These are phyloP conservation scores for Haberlea rhodopensis DNA, from an alignment of 257 asterid species.

Conservation along the genomic window DNA sequence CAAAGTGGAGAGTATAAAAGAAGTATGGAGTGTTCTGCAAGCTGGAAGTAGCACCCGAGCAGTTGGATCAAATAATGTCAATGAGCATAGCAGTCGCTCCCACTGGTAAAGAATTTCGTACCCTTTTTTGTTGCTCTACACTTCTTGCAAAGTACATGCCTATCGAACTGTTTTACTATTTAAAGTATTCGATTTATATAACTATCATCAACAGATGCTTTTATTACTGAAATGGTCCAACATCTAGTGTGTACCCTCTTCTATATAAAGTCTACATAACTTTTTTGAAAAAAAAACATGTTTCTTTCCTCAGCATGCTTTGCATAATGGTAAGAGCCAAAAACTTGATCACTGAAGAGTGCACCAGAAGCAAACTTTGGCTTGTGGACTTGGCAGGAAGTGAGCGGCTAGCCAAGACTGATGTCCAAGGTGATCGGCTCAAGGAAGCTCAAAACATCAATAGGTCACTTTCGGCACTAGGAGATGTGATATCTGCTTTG, in stretches of 20 bases:
- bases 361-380: conserved; percentile 98
- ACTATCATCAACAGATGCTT: neutral
- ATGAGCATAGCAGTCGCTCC: conserved; percentile 99
- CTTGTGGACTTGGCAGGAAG: conserved; percentile 99
- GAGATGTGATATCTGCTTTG: conserved; percentile 91
- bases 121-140: neutral
- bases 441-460: conserved; percentile 99
- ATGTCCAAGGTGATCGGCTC: conserved; percentile 92
- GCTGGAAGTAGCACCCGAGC: conserved; percentile 93
- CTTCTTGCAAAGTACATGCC: neutral
- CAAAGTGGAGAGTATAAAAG: conserved; percentile 61
- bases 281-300: neutral
- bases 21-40: conserved; percentile 92
- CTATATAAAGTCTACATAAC: neutral
- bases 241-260: neutral
- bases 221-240: neutral
- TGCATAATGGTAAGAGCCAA: conserved; percentile 79
- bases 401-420: conserved; percentile 96
- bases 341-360: conserved; percentile 66
- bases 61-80: conserved; percentile 92
- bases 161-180: too few species aligned
- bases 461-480: conserved; percentile 96
- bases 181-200: too few species aligned
- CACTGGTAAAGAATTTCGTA: conserved; percentile 63
- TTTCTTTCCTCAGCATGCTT: conserved; percentile 63